These are phyloP conservation scores for Melaleuca quinquenervia DNA, from an alignment of 345 rosid species.

Conservation along the genomic window DNA sequence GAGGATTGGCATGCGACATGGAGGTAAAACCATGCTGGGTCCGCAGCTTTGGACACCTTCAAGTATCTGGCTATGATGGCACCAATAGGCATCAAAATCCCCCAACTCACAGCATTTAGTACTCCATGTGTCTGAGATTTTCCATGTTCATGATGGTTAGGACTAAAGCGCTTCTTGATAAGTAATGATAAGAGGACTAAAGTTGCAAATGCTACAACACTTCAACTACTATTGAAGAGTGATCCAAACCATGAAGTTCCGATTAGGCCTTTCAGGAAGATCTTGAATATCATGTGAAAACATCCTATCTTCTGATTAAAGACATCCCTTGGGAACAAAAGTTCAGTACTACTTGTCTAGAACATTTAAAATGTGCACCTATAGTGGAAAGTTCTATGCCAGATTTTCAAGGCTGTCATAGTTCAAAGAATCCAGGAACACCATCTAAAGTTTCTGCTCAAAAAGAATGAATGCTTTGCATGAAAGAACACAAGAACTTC, in stretches of 20 bases:
- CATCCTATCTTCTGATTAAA: not conserved
- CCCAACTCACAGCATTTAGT: conserved; percentile 80
- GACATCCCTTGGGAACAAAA: not conserved
- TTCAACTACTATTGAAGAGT: not conserved
- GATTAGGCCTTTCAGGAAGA: not conserved
- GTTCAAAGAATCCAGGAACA: not conserved
- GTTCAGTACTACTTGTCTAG: not conserved
- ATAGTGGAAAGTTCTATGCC: not conserved
- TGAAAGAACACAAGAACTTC: not conserved
- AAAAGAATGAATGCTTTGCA: not conserved
- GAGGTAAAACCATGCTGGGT: conserved; percentile 84
- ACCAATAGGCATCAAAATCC: conserved; percentile 72
- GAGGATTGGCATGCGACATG: conserved; percentile 65
- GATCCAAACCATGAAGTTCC: not conserved
- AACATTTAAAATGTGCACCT: not conserved
- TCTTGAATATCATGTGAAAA: not conserved
- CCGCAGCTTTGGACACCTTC: conserved; percentile 65
- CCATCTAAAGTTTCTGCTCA: not conserved
- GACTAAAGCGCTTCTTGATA: not conserved
- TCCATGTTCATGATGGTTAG: not conserved
- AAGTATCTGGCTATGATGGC: conserved; percentile 69
- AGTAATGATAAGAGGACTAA: not conserved
- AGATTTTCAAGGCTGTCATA: not conserved
- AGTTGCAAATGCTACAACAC: not conserved
- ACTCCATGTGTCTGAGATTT: conserved; percentile 67